Conservation (phyloP, 805 yeast species). For the Sugiyamaella lignohabitans region DNA sequence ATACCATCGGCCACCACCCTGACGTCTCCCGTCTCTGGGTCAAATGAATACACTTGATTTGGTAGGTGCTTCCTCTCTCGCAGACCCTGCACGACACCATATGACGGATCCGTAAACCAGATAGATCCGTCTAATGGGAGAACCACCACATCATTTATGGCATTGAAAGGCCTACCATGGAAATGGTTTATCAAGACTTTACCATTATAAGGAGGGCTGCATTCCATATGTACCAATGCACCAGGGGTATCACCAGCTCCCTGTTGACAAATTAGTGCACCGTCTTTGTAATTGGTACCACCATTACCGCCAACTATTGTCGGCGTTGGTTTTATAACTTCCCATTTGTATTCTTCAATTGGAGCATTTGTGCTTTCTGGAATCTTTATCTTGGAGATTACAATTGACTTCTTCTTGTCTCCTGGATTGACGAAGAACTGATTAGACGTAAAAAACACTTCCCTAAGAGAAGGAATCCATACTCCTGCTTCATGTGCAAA, state of each 20-base stretch:
- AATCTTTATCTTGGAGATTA: neutral
- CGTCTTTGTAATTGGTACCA: slow-evolving; percentile 23
- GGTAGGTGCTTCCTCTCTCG: slow-evolving; percentile 21
- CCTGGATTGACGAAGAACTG: slow-evolving; percentile 12
- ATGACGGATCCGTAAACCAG: slow-evolving; percentile 30
- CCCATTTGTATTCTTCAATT: slow-evolving; percentile 16
- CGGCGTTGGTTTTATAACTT: slow-evolving; percentile 19
- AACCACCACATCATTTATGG: slow-evolving; percentile 27
- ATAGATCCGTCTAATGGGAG: slow-evolving; percentile 23
- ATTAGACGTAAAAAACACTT: slow-evolving; percentile 27
- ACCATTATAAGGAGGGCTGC: slow-evolving; percentile 18
- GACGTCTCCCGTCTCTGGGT: slow-evolving; percentile 29
- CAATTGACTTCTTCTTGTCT: neutral
- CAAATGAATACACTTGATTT: slow-evolving; percentile 37
- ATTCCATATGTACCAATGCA: slow-evolving; percentile 20
- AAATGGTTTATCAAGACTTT: slow-evolving; percentile 20
- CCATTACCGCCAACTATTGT: slow-evolving; percentile 24
- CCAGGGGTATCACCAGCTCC: slow-evolving; percentile 20
- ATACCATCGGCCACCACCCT: slow-evolving; percentile 37
- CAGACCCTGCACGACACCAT: slow-evolving; percentile 22
- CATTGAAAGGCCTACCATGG: slow-evolving; percentile 27
- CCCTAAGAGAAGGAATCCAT: slow-evolving; percentile 23
- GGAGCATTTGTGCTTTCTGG: neutral
- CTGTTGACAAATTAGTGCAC: slow-evolving; percentile 24
- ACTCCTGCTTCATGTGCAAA: slow-evolving; percentile 30